Conservation (phyloP, 441 rosid species). For the Pelargonium australe region DNA sequence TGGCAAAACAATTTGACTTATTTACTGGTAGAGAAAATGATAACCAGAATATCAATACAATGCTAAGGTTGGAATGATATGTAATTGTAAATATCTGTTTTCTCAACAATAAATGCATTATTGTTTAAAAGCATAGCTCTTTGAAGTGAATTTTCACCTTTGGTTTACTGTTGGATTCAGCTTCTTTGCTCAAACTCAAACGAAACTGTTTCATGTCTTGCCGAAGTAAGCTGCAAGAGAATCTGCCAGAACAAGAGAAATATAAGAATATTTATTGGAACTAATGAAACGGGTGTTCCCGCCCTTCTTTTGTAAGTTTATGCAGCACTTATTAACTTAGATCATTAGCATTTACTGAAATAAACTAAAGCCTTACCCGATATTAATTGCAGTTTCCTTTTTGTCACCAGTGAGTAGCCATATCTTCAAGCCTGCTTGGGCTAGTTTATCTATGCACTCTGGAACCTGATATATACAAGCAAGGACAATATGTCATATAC, state of each 20-base stretch:
- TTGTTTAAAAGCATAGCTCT: neutral
- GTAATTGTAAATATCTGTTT: neutral
- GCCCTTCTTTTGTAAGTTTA: no score
- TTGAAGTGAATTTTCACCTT: conserved; percentile 43
- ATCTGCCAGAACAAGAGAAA: conserved; percentile 43
- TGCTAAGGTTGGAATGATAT: no score
- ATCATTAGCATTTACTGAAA: neutral
- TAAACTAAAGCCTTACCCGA: conserved; percentile 46
- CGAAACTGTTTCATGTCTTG: conserved; percentile 88
- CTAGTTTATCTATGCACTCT: conserved; percentile 94
- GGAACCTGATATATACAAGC: conserved; percentile 25
- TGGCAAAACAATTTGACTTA: no score
- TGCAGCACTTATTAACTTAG: neutral
- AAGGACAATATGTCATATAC: no score
- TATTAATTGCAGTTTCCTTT: conserved; percentile 98
- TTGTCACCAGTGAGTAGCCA: conserved; percentile 99
- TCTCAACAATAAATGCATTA: neutral
- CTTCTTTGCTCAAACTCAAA: conserved; percentile 68
- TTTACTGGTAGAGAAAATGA: no score
- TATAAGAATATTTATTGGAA: no score
- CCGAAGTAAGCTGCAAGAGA: conserved; percentile 88
- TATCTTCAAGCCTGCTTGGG: conserved; percentile 93
- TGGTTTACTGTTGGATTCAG: conserved; percentile 31
- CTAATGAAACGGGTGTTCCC: no score
- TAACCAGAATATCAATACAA: no score